Percentiles rank a stretch among this genome's conserved stretches.
Evolutionary conservation across 139 green algal genomes (phyloP).

Genomic region (Dunaliella primolecta): DNA sequence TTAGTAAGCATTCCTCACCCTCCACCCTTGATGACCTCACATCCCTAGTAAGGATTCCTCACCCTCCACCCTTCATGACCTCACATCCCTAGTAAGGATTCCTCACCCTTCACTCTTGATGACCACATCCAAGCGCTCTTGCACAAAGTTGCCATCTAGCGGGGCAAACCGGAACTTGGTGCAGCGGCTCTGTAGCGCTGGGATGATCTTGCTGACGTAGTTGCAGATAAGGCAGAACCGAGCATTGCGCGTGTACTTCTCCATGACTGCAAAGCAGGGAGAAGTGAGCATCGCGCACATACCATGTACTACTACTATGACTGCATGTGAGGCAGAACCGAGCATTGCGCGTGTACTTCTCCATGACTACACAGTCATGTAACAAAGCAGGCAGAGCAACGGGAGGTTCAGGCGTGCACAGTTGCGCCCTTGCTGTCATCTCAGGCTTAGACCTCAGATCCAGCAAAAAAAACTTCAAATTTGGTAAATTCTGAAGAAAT

Average conservation of each 20-base stretch:
- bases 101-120: slow-evolving; percentile 68
- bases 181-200: slow-evolving; percentile 93
- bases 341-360: slow-evolving; percentile 95
- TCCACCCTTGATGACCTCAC: too few species aligned
- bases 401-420: too few species aligned
- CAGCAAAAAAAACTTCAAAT: too few species aligned
- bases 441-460: too few species aligned
- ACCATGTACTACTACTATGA: not conserved
- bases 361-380: slow-evolving; percentile 80
- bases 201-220: slow-evolving; percentile 97
- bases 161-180: slow-evolving; percentile 83
- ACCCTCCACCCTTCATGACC: slow-evolving; percentile 65
- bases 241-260: slow-evolving; percentile 95
- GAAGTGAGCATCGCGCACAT: too few species aligned
- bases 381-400: not conserved
- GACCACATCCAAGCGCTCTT: slow-evolving; percentile 72
- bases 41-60: too few species aligned
- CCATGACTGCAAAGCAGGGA: slow-evolving; percentile 78
- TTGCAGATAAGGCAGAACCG: slow-evolving; percentile 99
- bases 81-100: too few species aligned
- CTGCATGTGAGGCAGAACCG: slow-evolving; percentile 98
- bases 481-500: too few species aligned
- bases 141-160: slow-evolving; percentile 69
- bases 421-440: too few species aligned
- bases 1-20: too few species aligned